These are phyloP conservation scores for Monilinia aucupariae DNA, from an alignment of 2,329 filamentous ascomycete genomes.

Conservation along the genomic window DNA sequence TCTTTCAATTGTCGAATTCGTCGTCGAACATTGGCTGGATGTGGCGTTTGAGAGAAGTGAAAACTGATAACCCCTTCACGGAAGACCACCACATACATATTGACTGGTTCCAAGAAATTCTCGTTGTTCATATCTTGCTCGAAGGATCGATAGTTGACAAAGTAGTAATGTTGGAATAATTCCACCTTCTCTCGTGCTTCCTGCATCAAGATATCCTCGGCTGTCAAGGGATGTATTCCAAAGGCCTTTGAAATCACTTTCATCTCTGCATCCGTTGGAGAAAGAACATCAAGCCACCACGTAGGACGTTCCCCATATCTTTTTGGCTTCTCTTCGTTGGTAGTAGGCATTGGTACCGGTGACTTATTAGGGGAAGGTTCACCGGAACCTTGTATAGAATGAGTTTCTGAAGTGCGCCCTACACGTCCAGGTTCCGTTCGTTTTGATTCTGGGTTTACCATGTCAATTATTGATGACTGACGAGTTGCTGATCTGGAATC, in stretches of 20 bases:
- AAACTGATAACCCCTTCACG: conserved; percentile 92
- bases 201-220: conserved; percentile 95
- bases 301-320: conserved; percentile 78
- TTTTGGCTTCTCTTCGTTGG: conserved; percentile 40
- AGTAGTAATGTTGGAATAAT: conserved; percentile 95
- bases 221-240: conserved; percentile 89
- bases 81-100: conserved; percentile 97
- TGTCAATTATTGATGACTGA: conserved; percentile 33
- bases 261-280: conserved; percentile 92
- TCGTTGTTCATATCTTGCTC: conserved; percentile 89
- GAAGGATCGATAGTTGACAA: conserved; percentile 96
- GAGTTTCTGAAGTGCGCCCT: not conserved
- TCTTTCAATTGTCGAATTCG: conserved; percentile 90
- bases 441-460: conserved; percentile 24
- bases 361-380: conserved; percentile 30
- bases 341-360: conserved; percentile 9
- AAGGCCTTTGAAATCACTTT: conserved; percentile 87
- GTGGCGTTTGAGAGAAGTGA: conserved; percentile 93
- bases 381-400: conserved; percentile 24
- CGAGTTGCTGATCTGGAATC: conserved; percentile 44
- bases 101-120: conserved; percentile 88
- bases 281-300: conserved; percentile 93
- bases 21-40: conserved; percentile 90
- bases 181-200: conserved; percentile 98
- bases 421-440: conserved; percentile 12